Percentiles rank a stretch among this genome's conserved stretches.
Evolutionary conservation across 805 yeast species (phyloP).

Genomic region (Teunomyces funiuensis): DNA sequence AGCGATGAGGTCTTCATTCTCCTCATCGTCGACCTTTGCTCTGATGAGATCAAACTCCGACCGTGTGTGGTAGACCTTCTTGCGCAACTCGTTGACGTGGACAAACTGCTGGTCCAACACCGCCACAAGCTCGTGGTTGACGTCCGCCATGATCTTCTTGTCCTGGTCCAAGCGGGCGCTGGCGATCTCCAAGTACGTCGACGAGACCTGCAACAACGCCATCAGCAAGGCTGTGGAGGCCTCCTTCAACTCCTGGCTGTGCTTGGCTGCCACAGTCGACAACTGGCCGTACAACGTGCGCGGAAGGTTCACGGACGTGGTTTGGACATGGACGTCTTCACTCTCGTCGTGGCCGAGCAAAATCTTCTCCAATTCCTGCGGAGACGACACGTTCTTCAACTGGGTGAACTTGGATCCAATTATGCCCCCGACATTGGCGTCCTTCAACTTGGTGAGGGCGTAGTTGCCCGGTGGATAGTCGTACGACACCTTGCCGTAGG

Average conservation of each 20-base stretch:
- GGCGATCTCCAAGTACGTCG: slow-evolving; percentile 62
- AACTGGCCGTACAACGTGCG: slow-evolving; percentile 76
- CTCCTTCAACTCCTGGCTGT: slow-evolving; percentile 47
- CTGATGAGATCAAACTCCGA: slow-evolving; percentile 68
- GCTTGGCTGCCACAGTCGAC: slow-evolving; percentile 52
- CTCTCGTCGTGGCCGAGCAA: slow-evolving; percentile 35
- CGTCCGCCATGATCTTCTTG: slow-evolving; percentile 54
- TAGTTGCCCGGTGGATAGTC: slow-evolving; percentile 73
- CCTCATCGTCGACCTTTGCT: slow-evolving; percentile 53
- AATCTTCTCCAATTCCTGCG: slow-evolving; percentile 64
- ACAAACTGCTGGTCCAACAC: slow-evolving; percentile 54
- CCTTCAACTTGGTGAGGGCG: slow-evolving; percentile 53
- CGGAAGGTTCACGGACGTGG: slow-evolving; percentile 45
- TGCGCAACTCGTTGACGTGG: slow-evolving; percentile 59
- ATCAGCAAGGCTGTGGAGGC: slow-evolving; percentile 50
- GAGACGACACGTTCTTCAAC: slow-evolving; percentile 61
- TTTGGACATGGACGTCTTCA: slow-evolving; percentile 27
- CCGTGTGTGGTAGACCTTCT: slow-evolving; percentile 68
- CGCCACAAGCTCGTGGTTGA: slow-evolving; percentile 55
- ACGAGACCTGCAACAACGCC: slow-evolving; percentile 55
- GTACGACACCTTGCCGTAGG: slow-evolving; percentile 72
- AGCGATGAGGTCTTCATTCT: slow-evolving; percentile 51
- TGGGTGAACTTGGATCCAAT: slow-evolving; percentile 56
- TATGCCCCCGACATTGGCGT: slow-evolving; percentile 62
- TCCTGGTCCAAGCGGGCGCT: slow-evolving; percentile 71